A percentile compares a stretch with the other conserved stretches of the same genome.
Conservation (phyloP, 345 rosid species). For the Acer yangbiense region DNA sequence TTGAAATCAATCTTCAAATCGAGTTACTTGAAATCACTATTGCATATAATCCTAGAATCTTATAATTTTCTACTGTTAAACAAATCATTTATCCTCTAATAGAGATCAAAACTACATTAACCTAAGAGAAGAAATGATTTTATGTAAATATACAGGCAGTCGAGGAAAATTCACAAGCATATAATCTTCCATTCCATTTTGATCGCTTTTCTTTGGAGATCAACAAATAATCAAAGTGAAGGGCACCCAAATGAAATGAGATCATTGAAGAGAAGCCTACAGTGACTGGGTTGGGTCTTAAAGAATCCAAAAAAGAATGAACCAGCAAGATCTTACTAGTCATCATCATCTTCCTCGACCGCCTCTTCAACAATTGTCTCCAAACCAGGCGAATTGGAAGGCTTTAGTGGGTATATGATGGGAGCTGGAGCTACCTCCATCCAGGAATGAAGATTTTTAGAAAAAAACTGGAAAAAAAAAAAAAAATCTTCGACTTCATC, state of each 20-base stretch:
- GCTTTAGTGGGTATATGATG: constrained; percentile 36
- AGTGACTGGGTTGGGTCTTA: background rate
- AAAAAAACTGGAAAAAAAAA: no score
- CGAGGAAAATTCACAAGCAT: background rate
- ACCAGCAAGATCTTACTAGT: background rate
- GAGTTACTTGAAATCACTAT: no score
- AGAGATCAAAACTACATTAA: background rate
- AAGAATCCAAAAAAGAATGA: background rate
- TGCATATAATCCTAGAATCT: no score
- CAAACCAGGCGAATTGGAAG: constrained; percentile 45
- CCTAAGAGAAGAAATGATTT: background rate
- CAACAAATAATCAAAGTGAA: background rate
- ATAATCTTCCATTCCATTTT: background rate
- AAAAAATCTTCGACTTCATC: no score
- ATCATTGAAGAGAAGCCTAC: background rate
- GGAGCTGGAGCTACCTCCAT: constrained; percentile 54
- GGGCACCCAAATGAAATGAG: background rate
- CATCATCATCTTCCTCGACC: constrained; percentile 26
- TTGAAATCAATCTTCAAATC: no score
- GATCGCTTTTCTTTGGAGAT: background rate
- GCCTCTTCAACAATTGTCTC: constrained; percentile 44
- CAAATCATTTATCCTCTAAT: background rate
- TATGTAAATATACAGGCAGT: background rate
- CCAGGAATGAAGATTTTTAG: constrained; percentile 24
- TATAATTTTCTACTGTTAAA: background rate